Evolutionary conservation across 805 yeast species (phyloP).

Genomic region (Yarrowia divulgata): DNA sequence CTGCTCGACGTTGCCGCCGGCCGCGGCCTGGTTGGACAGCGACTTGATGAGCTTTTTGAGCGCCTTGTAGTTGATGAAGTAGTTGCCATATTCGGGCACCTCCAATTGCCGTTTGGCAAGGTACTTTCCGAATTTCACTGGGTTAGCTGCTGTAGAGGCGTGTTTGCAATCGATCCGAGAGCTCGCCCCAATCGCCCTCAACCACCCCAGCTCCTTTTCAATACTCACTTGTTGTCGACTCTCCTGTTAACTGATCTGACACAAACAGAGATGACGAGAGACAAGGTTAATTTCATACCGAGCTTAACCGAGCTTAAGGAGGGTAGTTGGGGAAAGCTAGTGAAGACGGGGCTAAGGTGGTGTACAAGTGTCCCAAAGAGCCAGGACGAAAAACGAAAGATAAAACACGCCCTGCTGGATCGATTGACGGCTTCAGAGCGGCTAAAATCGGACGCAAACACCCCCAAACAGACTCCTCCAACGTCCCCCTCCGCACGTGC

Average conservation of each 20-base stretch:
- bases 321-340: not conserved
- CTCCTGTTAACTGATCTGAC: constrained; percentile 19
- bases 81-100: constrained; percentile 91
- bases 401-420: too few relatives aligned
- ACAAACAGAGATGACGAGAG: constrained; percentile 10
- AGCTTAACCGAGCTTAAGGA: constrained; percentile 25
- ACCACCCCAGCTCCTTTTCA: not conserved
- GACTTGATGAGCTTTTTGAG: constrained; percentile 89
- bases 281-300: constrained; percentile 26
- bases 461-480: too few relatives aligned
- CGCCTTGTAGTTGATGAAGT: constrained; percentile 93
- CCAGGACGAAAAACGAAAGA: not conserved
- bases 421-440: too few relatives aligned
- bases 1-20: constrained; percentile 54
- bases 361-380: not conserved
- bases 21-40: constrained; percentile 60
- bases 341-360: not conserved
- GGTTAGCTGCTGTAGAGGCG: not conserved
- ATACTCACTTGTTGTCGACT: constrained; percentile 36
- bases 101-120: constrained; percentile 93
- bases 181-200: too few relatives aligned
- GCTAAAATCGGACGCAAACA: not conserved
- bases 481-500: constrained; percentile 21
- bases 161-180: too few relatives aligned
- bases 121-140: constrained; percentile 91